These are phyloP conservation scores for Pleoardoris graminearum DNA, from an alignment of 2,329 filamentous ascomycete species.

Conservation along the genomic window DNA sequence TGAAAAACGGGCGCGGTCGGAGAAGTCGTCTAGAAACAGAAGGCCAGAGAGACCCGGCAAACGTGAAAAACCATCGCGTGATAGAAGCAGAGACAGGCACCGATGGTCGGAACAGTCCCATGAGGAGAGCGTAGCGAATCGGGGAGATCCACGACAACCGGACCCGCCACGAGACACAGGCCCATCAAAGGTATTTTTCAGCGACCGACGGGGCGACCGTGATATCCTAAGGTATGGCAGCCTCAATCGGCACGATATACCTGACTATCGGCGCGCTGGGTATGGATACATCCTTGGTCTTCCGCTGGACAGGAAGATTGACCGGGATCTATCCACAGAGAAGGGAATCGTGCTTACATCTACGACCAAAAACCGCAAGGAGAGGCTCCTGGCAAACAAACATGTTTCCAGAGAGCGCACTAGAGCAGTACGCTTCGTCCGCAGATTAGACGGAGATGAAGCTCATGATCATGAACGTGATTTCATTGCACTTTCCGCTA, in stretches of 20 bases:
- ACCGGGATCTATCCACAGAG: conserved; percentile 64
- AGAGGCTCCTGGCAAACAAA: conserved; percentile 49
- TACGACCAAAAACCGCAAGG: conserved; percentile 48
- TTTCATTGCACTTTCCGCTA: conserved; percentile 34
- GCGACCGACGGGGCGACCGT: conserved; percentile 74
- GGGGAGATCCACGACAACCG: background rate
- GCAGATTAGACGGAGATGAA: conserved; percentile 1
- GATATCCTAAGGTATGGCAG: conserved; percentile 75
- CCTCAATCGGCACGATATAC: conserved; percentile 71
- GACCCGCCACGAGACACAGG: conserved; percentile 1
- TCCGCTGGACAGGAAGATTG: conserved; percentile 63
- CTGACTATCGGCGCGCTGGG: conserved; percentile 70
- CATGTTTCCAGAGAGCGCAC: conserved; percentile 22
- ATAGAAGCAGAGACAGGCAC: background rate
- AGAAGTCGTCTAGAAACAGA: background rate
- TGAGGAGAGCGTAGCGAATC: background rate
- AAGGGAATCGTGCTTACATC: conserved; percentile 43
- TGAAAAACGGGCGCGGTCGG: background rate
- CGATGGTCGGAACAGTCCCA: background rate
- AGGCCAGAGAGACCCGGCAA: background rate
- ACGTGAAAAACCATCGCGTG: background rate
- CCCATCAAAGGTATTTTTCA: conserved; percentile 25
- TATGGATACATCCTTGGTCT: conserved; percentile 72
- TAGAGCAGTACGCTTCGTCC: conserved; percentile 36
- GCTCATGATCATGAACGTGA: conserved; percentile 21